Conservation (phyloP, 169 alveolate species). For the Plasmodium fragile region DNA sequence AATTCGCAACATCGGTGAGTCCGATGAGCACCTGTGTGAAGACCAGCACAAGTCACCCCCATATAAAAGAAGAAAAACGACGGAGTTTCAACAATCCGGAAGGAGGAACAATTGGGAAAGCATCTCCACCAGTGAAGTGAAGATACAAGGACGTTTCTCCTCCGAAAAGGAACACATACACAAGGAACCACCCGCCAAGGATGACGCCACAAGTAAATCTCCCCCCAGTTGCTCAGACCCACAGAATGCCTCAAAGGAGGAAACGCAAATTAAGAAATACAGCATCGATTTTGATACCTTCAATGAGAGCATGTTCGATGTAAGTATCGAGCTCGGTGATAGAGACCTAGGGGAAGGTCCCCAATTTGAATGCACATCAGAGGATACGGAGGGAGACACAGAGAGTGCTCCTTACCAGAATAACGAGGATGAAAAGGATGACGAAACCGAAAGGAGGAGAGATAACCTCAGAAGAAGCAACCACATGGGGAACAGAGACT, state of each 20-base stretch:
- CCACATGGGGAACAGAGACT: neutral
- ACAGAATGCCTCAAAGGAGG: neutral
- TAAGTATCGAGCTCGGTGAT: constrained; percentile 7
- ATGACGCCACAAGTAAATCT: neutral
- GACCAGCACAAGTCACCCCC: neutral
- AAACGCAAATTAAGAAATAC: constrained; percentile 9
- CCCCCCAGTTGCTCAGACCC: neutral
- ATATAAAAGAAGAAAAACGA: neutral
- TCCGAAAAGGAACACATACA: neutral
- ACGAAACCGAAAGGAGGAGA: neutral
- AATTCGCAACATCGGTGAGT: neutral
- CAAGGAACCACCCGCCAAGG: neutral
- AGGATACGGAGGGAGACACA: neutral
- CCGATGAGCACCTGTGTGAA: neutral
- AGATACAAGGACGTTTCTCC: neutral
- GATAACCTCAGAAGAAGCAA: neutral
- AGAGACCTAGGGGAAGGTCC: constrained; percentile 7
- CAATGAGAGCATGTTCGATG: constrained; percentile 33
- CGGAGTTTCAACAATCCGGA: neutral
- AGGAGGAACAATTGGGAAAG: neutral
- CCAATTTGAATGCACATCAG: neutral
- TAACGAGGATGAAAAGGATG: neutral
- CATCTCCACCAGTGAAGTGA: neutral
- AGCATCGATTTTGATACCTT: constrained; percentile 57
- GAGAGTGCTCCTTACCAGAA: neutral